Percentiles rank a stretch among this genome's conserved stretches.
Conservation (phyloP, 2,329 filamentous ascomycete genomes). For the Neofusicoccum sp. region DNA sequence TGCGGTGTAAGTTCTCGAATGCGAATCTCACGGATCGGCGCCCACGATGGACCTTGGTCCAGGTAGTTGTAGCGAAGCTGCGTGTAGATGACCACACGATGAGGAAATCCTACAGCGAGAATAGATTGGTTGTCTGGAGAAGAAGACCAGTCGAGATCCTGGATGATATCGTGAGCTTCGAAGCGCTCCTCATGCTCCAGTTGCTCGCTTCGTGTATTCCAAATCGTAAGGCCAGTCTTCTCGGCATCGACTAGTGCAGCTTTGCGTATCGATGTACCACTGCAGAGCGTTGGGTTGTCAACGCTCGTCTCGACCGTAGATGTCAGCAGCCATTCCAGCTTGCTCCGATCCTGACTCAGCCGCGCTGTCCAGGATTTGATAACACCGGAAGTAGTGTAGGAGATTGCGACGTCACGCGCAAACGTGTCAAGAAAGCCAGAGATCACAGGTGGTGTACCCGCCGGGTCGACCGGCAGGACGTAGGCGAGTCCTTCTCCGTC, state of each 20-base stretch:
- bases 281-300: constrained; percentile 69
- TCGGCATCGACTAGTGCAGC: constrained; percentile 75
- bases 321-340: constrained; percentile 78
- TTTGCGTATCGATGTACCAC: constrained; percentile 83
- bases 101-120: constrained; percentile 87
- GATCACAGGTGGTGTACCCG: constrained; percentile 67
- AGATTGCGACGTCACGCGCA: constrained; percentile 80
- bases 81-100: constrained; percentile 75
- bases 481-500: constrained; percentile 52
- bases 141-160: constrained; percentile 90
- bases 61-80: constrained; percentile 92
- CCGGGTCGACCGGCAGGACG: constrained; percentile 81
- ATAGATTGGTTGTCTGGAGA: constrained; percentile 88
- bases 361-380: constrained; percentile 84
- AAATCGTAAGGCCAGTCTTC: constrained; percentile 78
- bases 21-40: constrained; percentile 75
- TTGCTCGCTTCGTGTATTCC: constrained; percentile 80
- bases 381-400: constrained; percentile 72
- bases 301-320: constrained; percentile 79
- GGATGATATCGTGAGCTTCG: constrained; percentile 69
- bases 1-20: constrained; percentile 81
- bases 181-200: constrained; percentile 80
- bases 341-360: constrained; percentile 58
- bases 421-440: constrained; percentile 84
- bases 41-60: constrained; percentile 86